These are phyloP conservation scores for Lojkania enalia DNA, from an alignment of 2,329 filamentous ascomycete species.

Conservation along the genomic window DNA sequence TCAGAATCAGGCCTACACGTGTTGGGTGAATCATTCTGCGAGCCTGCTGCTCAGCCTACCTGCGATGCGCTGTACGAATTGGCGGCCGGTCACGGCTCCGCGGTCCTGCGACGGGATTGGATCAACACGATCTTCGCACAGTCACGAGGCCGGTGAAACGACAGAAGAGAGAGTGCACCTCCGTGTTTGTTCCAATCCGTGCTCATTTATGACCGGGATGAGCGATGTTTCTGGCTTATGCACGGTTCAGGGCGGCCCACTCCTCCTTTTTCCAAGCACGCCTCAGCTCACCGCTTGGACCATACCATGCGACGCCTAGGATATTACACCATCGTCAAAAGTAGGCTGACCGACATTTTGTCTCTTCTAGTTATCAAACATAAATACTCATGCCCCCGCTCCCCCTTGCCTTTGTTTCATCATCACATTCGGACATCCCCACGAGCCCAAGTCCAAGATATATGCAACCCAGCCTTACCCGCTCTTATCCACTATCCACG, in stretches of 20 bases:
- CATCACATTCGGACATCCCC: conserved; percentile 29
- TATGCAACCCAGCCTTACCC: conserved; percentile 17
- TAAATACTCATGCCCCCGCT: conserved; percentile 45
- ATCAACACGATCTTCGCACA: conserved; percentile 40
- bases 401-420: conserved; percentile 38
- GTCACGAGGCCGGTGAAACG: conserved; percentile 49
- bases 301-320: conserved; percentile 39
- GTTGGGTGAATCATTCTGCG: conserved; percentile 18
- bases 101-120: conserved; percentile 36
- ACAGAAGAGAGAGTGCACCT: conserved; percentile 33
- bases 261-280: conserved; percentile 42
- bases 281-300: conserved; percentile 46
- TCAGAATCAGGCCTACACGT: conserved; percentile 32
- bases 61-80: conserved; percentile 22
- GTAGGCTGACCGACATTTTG: conserved; percentile 47
- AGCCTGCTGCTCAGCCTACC: conserved; percentile 21
- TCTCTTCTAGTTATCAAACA: conserved; percentile 41
- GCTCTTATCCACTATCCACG: conserved; percentile 10
- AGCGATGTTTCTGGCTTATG: conserved; percentile 44
- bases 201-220: conserved; percentile 39
- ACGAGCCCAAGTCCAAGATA: conserved; percentile 15
- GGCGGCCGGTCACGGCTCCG: conserved; percentile 23
- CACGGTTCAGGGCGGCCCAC: conserved; percentile 39
- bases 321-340: conserved; percentile 47
- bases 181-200: conserved; percentile 43